Base-by-base conservation (phyloP, 1,284 basidiomycete species). In the Naganishia sp. region DNA sequence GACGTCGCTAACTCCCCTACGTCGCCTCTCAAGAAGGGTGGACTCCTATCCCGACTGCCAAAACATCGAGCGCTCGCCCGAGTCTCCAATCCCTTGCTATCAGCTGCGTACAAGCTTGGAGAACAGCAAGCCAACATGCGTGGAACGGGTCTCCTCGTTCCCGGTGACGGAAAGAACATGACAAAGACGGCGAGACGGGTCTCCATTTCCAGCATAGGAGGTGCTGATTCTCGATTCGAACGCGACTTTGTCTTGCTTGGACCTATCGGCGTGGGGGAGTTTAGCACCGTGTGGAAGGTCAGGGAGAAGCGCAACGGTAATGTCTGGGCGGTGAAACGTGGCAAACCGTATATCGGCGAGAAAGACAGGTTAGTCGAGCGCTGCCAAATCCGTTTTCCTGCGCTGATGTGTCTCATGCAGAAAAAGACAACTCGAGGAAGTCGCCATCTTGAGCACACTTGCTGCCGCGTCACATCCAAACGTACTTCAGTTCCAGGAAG, bases 251-350 rank as follows among this genome's bases (percentile, higher is more conserved):
- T 86, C 7, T 86, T 92, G 68, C 81, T 92, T 23, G 87, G 89
- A 66, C 86, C 89, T 71, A 83, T 98, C 7, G 95, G 95, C 1
- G 86, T 87, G 50, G 95, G 95, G n/a, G 92, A 94, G 76, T 98
- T 98, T 79, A 93, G 93, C 42, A 89, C 89, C 72, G 94, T 94
- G 13, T 89, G 93, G 82, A 94, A 94, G 80, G 94, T 92, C 17
- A 84, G 85, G 64, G 84, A 87, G 73, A 89, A 89, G 79, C 81
- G 82, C 65, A 83, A 74, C 41, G 82, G 83, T 18, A 82, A 83
- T 51, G 80, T 92, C 31, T 96, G 85, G 79, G 96, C 95, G 2
- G 87, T 99, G 72, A 99, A 99, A 84, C 89, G 90, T 74, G 94
- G 92, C 55, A 94, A 95, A 81, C 85, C 87, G 47, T 94, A 95